Conservation (phyloP, 2,329 filamentous ascomycete genomes). For the Fusarium kyushuense region DNA sequence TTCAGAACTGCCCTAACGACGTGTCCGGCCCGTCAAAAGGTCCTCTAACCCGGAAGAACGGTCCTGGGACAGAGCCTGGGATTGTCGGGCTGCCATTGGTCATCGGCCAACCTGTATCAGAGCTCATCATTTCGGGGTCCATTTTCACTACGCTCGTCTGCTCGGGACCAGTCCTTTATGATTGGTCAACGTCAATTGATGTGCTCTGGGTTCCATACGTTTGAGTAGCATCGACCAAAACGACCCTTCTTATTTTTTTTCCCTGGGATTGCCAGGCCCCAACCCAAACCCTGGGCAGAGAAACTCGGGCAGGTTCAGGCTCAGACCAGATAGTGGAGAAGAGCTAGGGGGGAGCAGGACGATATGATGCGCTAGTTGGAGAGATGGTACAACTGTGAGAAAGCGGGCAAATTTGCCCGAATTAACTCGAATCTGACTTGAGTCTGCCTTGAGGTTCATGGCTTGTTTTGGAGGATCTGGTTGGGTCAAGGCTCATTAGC, state of each 20-base stretch:
- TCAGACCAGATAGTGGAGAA: not conserved
- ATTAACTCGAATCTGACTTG: conserved; percentile 11
- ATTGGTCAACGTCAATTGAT: conserved; percentile 25
- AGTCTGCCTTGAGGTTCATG: conserved; percentile 40
- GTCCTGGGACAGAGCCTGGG: conserved; percentile 38
- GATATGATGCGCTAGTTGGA: conserved; percentile 19
- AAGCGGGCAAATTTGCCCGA: conserved; percentile 39
- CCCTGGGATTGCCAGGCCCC: conserved; percentile 12
- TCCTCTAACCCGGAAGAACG: conserved; percentile 37
- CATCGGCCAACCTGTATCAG: conserved; percentile 9
- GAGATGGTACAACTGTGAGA: conserved; percentile 34
- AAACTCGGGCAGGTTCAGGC: not conserved
- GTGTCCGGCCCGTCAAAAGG: conserved; percentile 43
- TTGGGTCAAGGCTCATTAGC: conserved; percentile 20
- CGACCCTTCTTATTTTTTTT: conserved; percentile 15
- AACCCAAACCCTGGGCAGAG: not conserved
- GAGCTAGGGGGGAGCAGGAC: conserved; percentile 29
- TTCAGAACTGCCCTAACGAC: conserved; percentile 29
- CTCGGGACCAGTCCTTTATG: conserved; percentile 2
- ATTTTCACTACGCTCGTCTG: conserved; percentile 3
- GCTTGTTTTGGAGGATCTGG: conserved; percentile 22
- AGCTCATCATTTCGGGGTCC: conserved; percentile 24
- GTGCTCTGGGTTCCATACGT: conserved; percentile 11
- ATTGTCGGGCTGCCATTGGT: conserved; percentile 35
- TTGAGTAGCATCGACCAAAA: conserved; percentile 22